Evolutionary conservation across 2,329 filamentous ascomycete genomes (phyloP), one percentile per base, ranked within the genome.

Genomic region (Didymella arachidicola): DNA sequence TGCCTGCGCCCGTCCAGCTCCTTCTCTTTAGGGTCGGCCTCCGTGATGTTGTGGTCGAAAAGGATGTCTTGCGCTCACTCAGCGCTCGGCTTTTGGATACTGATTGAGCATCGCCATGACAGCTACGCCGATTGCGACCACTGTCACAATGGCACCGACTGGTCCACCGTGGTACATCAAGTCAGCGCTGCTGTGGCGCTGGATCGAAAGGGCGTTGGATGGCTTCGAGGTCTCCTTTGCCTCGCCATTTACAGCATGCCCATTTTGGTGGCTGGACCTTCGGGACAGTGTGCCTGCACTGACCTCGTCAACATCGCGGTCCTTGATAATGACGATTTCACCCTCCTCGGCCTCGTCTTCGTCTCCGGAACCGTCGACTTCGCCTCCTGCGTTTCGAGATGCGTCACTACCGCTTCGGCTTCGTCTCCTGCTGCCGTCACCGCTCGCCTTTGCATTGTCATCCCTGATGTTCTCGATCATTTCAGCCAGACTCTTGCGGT

Each of bases 401-500:
- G 44, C 46, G 29, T 69, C 60, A 53, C 61, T 64, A 32, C 67
- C 60, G 50, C 71, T 74, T 47, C 67, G 64, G 53, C 71, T 70
- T 36, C 65, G 65, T 29, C 66, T 68, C 26, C 68, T 68, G 42
- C 65, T 66, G 25, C 72, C 72, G 59, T 74, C 70, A 52, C 57
- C 62, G 34, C 67, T 78, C 3, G 78, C 78, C n/a, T 77, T 80
- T 30, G 77, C 78, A 66, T 88, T 87, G 66, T 93, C 88, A 67
- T 82, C 83, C 52, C 93, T 87, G 55, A 97, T 89, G 65, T 89
- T 89, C 67, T 91, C 83, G 12, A 97, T 88, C 92, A 98, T 95
- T 72, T 97, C 91, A 1, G 90, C 89, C 43, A 99, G 79, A 1
- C 89, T 89, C 75, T 90, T 89, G 53, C 89, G 87, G 53, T 97